These are phyloP conservation scores for Corinectria fuckeliana DNA, from an alignment of 2,329 filamentous ascomycete species.

Conservation along the genomic window DNA sequence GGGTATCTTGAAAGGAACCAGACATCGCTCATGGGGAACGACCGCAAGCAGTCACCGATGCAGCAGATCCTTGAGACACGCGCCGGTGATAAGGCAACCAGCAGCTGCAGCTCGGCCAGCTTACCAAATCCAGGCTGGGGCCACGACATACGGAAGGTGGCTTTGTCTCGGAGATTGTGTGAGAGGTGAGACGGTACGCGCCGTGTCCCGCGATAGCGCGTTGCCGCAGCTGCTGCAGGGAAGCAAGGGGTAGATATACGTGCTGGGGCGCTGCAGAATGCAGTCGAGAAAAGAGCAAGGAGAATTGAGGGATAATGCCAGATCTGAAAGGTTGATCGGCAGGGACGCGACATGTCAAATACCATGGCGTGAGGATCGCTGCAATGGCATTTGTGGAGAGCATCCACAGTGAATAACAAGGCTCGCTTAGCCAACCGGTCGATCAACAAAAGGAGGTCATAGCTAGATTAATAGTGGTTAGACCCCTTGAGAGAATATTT, in stretches of 20 bases:
- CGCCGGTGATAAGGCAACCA: background rate
- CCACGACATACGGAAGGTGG: background rate
- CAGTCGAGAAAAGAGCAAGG: background rate
- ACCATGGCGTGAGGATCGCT: background rate
- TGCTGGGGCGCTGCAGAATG: background rate
- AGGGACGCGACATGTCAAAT: background rate
- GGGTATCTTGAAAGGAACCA: background rate
- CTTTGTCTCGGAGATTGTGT: background rate
- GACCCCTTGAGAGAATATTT: background rate
- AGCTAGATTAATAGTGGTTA: too few species aligned
- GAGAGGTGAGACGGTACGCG: background rate
- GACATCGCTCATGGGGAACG: background rate
- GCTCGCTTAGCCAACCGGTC: too few species aligned
- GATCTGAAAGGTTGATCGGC: background rate
- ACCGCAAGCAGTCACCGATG: background rate
- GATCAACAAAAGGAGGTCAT: background rate
- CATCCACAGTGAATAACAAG: background rate
- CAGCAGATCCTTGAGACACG: background rate
- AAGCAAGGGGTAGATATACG: background rate
- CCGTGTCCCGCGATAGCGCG: background rate
- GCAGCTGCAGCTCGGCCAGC: background rate
- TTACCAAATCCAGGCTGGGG: background rate
- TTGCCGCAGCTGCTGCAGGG: too few species aligned
- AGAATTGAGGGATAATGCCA: background rate
- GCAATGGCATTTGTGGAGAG: background rate